Evolutionary conservation across 1,284 basidiomycete genomes (phyloP), one percentile per base, ranked within the genome.

Genomic region (Hortiboletus rubellus): DNA sequence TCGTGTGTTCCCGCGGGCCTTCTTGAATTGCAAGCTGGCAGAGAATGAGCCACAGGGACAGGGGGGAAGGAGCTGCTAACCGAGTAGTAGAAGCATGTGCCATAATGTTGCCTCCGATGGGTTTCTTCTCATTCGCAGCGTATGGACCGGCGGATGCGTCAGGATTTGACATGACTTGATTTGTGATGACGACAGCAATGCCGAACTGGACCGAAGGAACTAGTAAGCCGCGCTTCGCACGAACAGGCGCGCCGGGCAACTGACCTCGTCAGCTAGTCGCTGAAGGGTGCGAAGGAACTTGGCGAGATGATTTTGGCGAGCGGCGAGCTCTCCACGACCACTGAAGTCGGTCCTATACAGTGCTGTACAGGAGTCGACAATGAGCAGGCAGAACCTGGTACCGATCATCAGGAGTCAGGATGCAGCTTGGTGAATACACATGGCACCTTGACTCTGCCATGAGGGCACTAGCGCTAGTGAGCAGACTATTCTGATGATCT

Each of bases 161-260:
- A 1, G 97, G 96, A 63, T 90, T 96, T 17, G 97, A 98, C 80
- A 99, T 98, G 59, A 99, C 97, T 75, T 99, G 97, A 72, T 99
- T 99, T 7, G 94, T 95, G 52, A 98, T 89, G 5, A 99, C 95
- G 17, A 99, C 96, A 1, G 96, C 96, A 31, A 99, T 93, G 34
- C 96, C 97, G 68, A 94, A 99, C 94, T 96, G 60, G 10, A 62
- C 41, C 7, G 37, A 55, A 27, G 58, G 48, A 52, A 61, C 18
- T 18, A 18, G 18, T 71, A 47, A 62, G 48, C 41, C 51, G 55
- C 27, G 43, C 45, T 24, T 30, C 40, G 42, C 34, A 56, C 22
- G 17, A 43, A 41, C 38, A 40, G 15, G 46, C 24, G 42, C 22
- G 22, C 22, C 22, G 51, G 31, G 1, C 6, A 43, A 66, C 78